Conservation (phyloP, 352 stramenopile species). For the Phytopythium montanum region DNA sequence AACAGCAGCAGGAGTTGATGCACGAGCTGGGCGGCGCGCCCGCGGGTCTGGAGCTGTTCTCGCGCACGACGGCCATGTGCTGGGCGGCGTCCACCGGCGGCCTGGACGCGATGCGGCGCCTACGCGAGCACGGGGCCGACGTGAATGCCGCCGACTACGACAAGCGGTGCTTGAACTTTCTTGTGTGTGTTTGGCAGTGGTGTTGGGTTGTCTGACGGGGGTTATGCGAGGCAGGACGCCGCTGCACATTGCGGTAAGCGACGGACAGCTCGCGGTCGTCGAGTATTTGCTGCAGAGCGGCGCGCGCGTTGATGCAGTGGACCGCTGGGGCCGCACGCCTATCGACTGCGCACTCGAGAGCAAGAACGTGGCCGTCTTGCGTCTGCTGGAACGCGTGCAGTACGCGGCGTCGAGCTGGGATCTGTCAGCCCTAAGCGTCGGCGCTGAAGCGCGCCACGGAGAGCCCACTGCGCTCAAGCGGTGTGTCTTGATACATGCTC, state of each 20-base stretch:
- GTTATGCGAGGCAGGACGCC: slow-evolving; percentile 37
- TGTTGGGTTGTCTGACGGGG: not conserved
- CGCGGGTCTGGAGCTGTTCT: slow-evolving; percentile 18
- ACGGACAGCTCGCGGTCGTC: slow-evolving; percentile 51
- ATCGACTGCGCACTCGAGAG: slow-evolving; percentile 65
- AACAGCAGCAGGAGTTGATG: slow-evolving; percentile 2
- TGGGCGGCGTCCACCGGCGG: slow-evolving; percentile 68
- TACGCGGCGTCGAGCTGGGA: slow-evolving; percentile 16
- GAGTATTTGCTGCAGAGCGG: slow-evolving; percentile 60
- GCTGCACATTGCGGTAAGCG: slow-evolving; percentile 72
- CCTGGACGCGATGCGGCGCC: slow-evolving; percentile 48
- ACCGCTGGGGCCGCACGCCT: slow-evolving; percentile 69
- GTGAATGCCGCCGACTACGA: slow-evolving; percentile 79
- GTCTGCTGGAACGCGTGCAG: slow-evolving; percentile 39
- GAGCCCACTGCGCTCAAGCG: slow-evolving; percentile 5
- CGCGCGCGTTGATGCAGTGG: slow-evolving; percentile 42
- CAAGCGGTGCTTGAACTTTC: slow-evolving; percentile 39
- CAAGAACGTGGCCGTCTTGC: slow-evolving; percentile 40
- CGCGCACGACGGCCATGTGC: slow-evolving; percentile 72
- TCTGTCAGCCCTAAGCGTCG: slow-evolving; percentile 15
- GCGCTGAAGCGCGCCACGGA: not conserved
- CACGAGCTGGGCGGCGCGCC: not conserved
- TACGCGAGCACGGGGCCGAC: slow-evolving; percentile 58
- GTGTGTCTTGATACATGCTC: too few relatives aligned
- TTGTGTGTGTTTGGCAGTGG: not conserved